These are phyloP conservation scores for Neoscytalidium dimidiatum DNA, from an alignment of 2,329 filamentous ascomycete species.

Conservation along the genomic window DNA sequence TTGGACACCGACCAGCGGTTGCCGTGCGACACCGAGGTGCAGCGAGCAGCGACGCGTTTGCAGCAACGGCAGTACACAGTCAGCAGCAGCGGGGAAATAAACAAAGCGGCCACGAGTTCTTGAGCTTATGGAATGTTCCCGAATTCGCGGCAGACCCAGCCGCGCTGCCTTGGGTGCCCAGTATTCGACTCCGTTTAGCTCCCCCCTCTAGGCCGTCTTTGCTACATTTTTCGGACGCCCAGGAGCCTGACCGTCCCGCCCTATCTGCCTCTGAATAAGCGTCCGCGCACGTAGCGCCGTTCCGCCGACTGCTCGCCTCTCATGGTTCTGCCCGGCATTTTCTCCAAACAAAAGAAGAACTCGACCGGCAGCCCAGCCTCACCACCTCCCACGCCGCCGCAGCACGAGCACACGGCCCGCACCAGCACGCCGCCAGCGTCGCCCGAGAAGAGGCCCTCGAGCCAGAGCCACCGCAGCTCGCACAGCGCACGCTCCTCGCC, in stretches of 20 bases:
- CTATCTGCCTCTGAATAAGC: conserved; percentile 19
- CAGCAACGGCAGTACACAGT: background rate
- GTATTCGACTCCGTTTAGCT: conserved; percentile 15
- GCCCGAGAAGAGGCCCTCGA: conserved; percentile 38
- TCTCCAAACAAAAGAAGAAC: conserved; percentile 41
- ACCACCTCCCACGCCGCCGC: conserved; percentile 20
- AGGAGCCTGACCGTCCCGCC: conserved; percentile 11
- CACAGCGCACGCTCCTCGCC: conserved; percentile 19
- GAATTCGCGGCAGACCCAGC: conserved; percentile 6
- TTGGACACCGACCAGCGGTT: background rate
- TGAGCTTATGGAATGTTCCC: conserved; percentile 9
- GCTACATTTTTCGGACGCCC: conserved; percentile 15
- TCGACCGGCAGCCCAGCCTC: conserved; percentile 27
- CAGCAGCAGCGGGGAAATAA: conserved; percentile 3
- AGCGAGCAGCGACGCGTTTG: background rate
- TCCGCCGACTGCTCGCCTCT: conserved; percentile 12
- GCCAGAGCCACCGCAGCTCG: conserved; percentile 2
- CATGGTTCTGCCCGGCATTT: conserved; percentile 20
- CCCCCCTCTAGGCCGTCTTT: conserved; percentile 9
- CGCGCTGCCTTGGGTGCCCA: conserved; percentile 14
- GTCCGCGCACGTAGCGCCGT: conserved; percentile 16
- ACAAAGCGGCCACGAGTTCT: conserved; percentile 15
- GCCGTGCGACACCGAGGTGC: conserved; percentile 3
- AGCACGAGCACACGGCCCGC: conserved; percentile 16
- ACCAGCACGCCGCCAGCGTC: conserved; percentile 35